Evolutionary conservation across 2,329 filamentous ascomycete species (phyloP).

Genomic region (Fusarium sp.): DNA sequence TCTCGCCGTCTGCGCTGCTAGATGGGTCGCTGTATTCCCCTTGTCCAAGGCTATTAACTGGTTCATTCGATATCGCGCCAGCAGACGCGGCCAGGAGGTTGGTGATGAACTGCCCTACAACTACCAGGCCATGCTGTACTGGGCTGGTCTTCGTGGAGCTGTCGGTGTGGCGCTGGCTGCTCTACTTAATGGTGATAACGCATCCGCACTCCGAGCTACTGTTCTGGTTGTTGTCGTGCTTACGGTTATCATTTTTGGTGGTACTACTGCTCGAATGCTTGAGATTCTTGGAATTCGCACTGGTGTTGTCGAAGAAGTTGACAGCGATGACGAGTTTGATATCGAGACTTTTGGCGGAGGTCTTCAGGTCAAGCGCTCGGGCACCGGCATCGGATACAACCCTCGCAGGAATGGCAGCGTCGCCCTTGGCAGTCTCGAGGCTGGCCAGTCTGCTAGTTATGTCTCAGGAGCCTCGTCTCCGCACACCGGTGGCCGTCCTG

Average conservation of each 20-base stretch:
- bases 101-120: slow-evolving; percentile 91
- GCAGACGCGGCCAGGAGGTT: slow-evolving; percentile 76
- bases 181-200: slow-evolving; percentile 84
- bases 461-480: slow-evolving; percentile 66
- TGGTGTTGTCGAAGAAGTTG: slow-evolving; percentile 94
- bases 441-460: slow-evolving; percentile 57
- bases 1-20: slow-evolving; percentile 88
- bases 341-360: slow-evolving; percentile 81
- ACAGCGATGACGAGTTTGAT: slow-evolving; percentile 98
- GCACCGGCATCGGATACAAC: slow-evolving; percentile 79
- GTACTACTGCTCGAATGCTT: slow-evolving; percentile 96
- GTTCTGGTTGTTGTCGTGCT: slow-evolving; percentile 98
- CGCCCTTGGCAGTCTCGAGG: slow-evolving; percentile 64
- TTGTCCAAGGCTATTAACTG: slow-evolving; percentile 91
- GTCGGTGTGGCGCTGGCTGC: slow-evolving; percentile 96
- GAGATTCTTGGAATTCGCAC: slow-evolving; percentile 97
- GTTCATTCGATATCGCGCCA: slow-evolving; percentile 87
- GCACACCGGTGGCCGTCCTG: slow-evolving; percentile 55
- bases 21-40: slow-evolving; percentile 95
- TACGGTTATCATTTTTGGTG: slow-evolving; percentile 98
- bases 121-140: slow-evolving; percentile 99
- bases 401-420: slow-evolving; percentile 74
- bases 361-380: slow-evolving; percentile 83
- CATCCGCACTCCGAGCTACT: slow-evolving; percentile 86
- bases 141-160: slow-evolving; percentile 94